Evolutionary conservation across 2,329 filamentous ascomycete genomes (phyloP), one percentile per base, ranked within the genome.

Genomic region (Microdochium bolleyi): DNA sequence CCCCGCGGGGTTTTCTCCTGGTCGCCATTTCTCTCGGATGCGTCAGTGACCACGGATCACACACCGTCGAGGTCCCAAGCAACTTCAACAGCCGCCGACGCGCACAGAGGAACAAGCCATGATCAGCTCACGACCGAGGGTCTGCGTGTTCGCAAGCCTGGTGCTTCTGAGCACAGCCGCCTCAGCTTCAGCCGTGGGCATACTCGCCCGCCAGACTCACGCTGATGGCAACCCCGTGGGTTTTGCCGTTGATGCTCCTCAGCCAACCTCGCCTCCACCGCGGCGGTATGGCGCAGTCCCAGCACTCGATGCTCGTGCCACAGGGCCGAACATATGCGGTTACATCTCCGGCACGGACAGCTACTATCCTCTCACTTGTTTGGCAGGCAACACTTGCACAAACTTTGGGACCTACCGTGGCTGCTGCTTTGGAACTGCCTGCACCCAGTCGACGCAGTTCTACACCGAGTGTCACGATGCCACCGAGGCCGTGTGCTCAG

Each of bases 371-470:
- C 24, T 57, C 48, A 54, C 50, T 9, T 60, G 57, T 34, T 34
- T 24, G 16, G 24, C 24, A 3, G 49, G 44, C 16, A 53, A 52
- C 13, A 58, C 58, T 3, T 61, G 59, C 48, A 56, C 57, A 25
- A 61, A 61, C 49, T 56, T 50, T 19, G 58, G 54, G 48, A 46
- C 30, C 51, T 58, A 53, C 38, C 57, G 58, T 14, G 57, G 55
- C 37, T 61, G 59, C 50, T 61, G 58, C 32, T 19, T 50, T 7
- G 50, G 49, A 13, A 49, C 5, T 10, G 48, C 51, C 5, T 61
- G 59, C 50, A 52, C 46, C 22, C 38, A 50, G 1, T 56, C 53
- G 4, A 46, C 49, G 16, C n/a, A 16, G 2, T 61, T 57, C 49
- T 54, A 51, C 19, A 54, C 55, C 8, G 44, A 49, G 16, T 61